Conservation (phyloP, 495 filamentous ascomycete species). For the Cercophora sp. region DNA sequence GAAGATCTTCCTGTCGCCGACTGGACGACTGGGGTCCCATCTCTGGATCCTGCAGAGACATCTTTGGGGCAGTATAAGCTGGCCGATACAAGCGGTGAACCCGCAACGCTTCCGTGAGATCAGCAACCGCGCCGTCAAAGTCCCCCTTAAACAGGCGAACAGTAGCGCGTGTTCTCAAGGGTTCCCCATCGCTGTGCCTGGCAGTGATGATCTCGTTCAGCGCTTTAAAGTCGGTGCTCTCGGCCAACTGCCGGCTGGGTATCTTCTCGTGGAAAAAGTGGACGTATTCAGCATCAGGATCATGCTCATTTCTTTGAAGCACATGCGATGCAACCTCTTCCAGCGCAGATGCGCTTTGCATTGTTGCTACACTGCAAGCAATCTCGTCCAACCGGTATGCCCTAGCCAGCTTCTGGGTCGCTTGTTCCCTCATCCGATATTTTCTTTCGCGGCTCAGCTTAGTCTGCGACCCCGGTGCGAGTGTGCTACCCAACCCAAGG, state of each 20-base stretch:
- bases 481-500: slow-evolving; percentile 57
- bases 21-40: slow-evolving; percentile 32
- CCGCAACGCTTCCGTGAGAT: slow-evolving; percentile 62
- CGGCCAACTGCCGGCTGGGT: slow-evolving; percentile 67
- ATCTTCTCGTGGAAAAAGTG: slow-evolving; percentile 90
- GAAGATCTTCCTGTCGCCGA: slow-evolving; percentile 49
- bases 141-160: slow-evolving; percentile 75
- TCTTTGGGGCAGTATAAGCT: slow-evolving; percentile 37
- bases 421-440: slow-evolving; percentile 71
- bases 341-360: slow-evolving; percentile 73
- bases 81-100: slow-evolving; percentile 50
- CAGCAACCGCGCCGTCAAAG: slow-evolving; percentile 58
- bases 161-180: slow-evolving; percentile 65
- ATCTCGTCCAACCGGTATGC: slow-evolving; percentile 79
- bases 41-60: slow-evolving; percentile 28
- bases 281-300: slow-evolving; percentile 72
- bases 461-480: slow-evolving; percentile 44
- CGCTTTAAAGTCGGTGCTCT: slow-evolving; percentile 61
- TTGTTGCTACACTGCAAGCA: slow-evolving; percentile 73
- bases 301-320: slow-evolving; percentile 56
- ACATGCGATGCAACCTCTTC: slow-evolving; percentile 76
- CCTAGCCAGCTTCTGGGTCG: slow-evolving; percentile 67
- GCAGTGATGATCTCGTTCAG: slow-evolving; percentile 63
- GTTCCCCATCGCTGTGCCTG: slow-evolving; percentile 58
- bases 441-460: slow-evolving; percentile 70